These are phyloP conservation scores for Tephrocybe sp. DNA, from an alignment of 768 basidiomycete genomes.

Conservation along the genomic window DNA sequence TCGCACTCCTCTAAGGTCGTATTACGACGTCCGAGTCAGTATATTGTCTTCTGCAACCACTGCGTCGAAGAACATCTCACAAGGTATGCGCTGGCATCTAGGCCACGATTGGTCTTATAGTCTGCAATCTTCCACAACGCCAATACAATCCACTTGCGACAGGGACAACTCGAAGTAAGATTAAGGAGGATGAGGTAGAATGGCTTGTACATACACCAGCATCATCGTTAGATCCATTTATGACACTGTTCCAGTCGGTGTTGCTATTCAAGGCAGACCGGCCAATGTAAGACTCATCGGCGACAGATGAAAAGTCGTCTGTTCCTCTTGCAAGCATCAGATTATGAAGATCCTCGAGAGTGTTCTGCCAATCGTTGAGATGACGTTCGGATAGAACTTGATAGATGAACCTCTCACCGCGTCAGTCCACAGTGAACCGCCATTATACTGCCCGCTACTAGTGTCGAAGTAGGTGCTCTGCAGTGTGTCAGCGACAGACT, in stretches of 20 bases:
- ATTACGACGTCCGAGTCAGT: background rate
- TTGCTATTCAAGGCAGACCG: conserved; percentile 33
- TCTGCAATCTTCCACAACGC: conserved; percentile 57
- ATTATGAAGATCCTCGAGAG: conserved; percentile 55
- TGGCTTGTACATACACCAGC: conserved; percentile 35
- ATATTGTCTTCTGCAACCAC: background rate
- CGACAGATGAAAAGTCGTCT: conserved; percentile 37
- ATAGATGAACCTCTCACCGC: conserved; percentile 30
- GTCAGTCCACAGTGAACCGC: conserved; percentile 55
- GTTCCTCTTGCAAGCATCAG: conserved; percentile 50
- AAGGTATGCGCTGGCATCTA: conserved; percentile 26
- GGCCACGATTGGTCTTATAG: conserved; percentile 41
- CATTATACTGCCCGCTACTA: conserved; percentile 39
- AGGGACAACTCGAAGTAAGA: background rate
- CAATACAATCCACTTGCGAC: conserved; percentile 50
- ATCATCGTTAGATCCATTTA: conserved; percentile 52
- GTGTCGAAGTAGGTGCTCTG: conserved; percentile 40
- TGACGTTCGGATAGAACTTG: background rate
- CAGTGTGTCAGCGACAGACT: conserved; percentile 32
- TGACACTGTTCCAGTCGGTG: conserved; percentile 41
- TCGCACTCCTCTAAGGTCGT: conserved; percentile 37
- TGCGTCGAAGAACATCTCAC: conserved; percentile 15
- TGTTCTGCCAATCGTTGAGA: conserved; percentile 34
- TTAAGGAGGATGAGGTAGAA: background rate
- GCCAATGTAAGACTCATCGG: conserved; percentile 45